Base-by-base conservation (phyloP, 2,329 filamentous ascomycete species). In the Colletotrichum salicis region DNA sequence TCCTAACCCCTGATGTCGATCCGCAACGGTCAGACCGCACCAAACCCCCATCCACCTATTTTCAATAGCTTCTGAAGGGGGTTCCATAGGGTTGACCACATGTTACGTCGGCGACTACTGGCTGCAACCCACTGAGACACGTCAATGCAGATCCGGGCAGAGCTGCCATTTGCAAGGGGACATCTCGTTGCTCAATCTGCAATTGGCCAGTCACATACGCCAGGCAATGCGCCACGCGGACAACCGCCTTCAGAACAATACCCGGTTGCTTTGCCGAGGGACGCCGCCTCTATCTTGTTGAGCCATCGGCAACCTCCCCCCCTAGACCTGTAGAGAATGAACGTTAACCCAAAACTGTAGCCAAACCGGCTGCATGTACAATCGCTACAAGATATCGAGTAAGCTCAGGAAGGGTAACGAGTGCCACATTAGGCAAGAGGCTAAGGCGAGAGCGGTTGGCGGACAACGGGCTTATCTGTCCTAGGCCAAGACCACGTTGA, bases 91-190 rank as follows among this genome's bases (percentile, higher is more conserved):
- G 35, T 62, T 62, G 64, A 35, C 57, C 13, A 35, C 65, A 27
- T 55, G 56, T 29, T 45, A 64, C 58, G 29, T 68, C 59, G 66
- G 59, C 66, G 64, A 58, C 58, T 64, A 27, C 58, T 51, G 51
- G 22, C 19, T 68, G 37, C 66, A 37, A 64, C 65, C 59, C 51
- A 57, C 37, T 54, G 51, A 64, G 51, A 63, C 59, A 64, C 27
- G 52, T 41, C 41, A 59, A 55, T 70, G 62, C 55, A 55, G 45
- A 55, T 66, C 55, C 67, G 61, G 67, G 31, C 8, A 5, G 12
- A 37, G 11, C 12, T 15, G 24, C 13, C 24, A 24, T 57, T 45
- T 24, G 19, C 37, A 10, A 19, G 27, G 41, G 19, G 19, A 48
- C 41, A 15, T 19, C 13, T n/a, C 27, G 2, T 19, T 13, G 11